Base-by-base conservation (phyloP, 2,329 filamentous ascomycete genomes). In the Tolypocladium tropicale region DNA sequence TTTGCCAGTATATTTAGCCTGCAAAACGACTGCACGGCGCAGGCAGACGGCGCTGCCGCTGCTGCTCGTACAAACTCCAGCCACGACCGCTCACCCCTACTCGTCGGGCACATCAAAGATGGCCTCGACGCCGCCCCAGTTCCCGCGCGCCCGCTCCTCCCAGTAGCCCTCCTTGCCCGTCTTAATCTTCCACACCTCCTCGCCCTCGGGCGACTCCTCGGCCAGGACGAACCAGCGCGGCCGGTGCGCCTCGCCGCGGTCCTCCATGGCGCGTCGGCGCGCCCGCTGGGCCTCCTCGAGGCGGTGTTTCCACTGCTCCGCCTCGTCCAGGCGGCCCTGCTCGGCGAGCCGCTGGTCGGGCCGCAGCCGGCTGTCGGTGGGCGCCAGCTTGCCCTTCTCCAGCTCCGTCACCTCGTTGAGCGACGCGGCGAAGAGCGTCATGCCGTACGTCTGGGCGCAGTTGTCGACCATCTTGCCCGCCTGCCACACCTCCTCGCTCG, bases 271-370 rank as follows among this genome's bases (percentile, higher is more conserved):
- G 61, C 84, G 83, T 54, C 94, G 78, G 51, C 94, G 78, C 18
- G 77, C 77, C 34, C 94, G 80, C 75, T 99, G 94, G 12, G 81
- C 81, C 72, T 97, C 93, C 67, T 99, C 94, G 4, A 99, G 78
- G 61, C 78, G 79, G 7, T 86, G 84, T 74, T 99, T 99, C 67
- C 90, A 76, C 39, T 77, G 81, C 77, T 99, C 94, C 0, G 94
- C 94, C 6, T 82, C 78, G 63, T 97, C 93, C 16, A 95, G 74
- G 53, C 89, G 83, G 16, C 92, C 91, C 49, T 86, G 77, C 72
- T 99, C 94, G 3, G 89, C 82, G 2, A 91, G 83, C 16, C 89
- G 81, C 75, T 97, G 94, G 67, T 99, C 94, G 3, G 91, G 92
- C 18, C 94, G 79, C 43, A 96, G 75, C 30, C 94, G 78, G 36